Evolutionary conservation across 108 stramenopile genomes (phyloP), one percentile per base, ranked within the genome.

Genomic region (Pinguiococcus pyrenoidosus): DNA sequence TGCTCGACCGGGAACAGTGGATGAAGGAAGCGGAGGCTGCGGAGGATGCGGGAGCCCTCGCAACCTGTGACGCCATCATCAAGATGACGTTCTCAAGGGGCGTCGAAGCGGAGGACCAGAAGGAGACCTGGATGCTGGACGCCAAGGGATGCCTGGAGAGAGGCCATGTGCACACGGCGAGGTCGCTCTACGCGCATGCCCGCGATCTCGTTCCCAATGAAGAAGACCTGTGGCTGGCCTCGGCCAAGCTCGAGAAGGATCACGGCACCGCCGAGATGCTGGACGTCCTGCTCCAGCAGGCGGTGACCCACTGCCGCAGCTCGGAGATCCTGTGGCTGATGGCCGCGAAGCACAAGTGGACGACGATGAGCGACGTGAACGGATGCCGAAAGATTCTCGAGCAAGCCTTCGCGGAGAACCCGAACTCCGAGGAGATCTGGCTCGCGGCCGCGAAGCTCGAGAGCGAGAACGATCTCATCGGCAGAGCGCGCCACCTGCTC

Each of bases 311-410:
- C 26, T 72, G 67, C 47, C 77, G 93, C 7, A 64, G 69, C 2
- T 83, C 82, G 22, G 93, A 99, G 69, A 26, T 87, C 28, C 87
- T 99, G 42, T 99, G 96, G 96, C 60, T 99, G 35, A 70, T 95
- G 37, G 82, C 83, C 17, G 96, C 96, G 30, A 95, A 95, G 68
- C 89, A 92, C 59, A 74, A 69, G 53, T 94, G 96, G 92, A 35
- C 84, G 25, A 66, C 69, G 1, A 81, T 82, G 6, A 18, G 57
- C n/a, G 71, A 89, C 56, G 81, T 92, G 13, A 76, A 80, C 40
- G 77, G 59, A 12, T 90, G 93, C 4, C 73, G 96, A n/a, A 71
- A 72, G 13, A 79, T 93, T 40, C 81, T 99, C 10, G 74, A 80
- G 17, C 74, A 86, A 46, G 96, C 92, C 3, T 91, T 96, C 68